phyloP scores from a whole-genome alignment of 192 early-diverging fungal genomes.

The Dimargaris xerosporica region DNA sequence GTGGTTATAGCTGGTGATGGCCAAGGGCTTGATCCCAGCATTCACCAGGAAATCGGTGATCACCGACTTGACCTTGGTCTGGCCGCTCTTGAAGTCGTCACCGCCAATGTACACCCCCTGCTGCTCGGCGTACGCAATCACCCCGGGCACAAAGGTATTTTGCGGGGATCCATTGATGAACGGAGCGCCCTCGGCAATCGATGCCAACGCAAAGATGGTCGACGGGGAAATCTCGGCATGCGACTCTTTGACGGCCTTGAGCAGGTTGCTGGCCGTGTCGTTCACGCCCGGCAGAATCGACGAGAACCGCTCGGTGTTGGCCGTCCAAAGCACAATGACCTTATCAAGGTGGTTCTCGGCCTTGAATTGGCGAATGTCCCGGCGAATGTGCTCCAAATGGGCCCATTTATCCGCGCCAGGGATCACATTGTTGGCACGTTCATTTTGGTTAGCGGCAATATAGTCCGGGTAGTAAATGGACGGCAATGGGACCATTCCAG shows the following conservation, averaged over 20 bases:
- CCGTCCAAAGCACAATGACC: constrained; percentile 96
- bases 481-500: constrained; percentile 69
- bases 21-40: constrained; percentile 95
- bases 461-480: constrained; percentile 99
- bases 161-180: constrained; percentile 99
- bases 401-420: constrained; percentile 69
- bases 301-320: constrained; percentile 89
- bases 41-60: constrained; percentile 97
- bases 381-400: constrained; percentile 84
- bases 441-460: constrained; percentile 96
- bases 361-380: constrained; percentile 96
- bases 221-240: constrained; percentile 91
- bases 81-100: constrained; percentile 99
- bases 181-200: constrained; percentile 85
- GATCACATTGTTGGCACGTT: constrained; percentile 88
- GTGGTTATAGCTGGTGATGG: constrained; percentile 95
- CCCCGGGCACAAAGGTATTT: constrained; percentile 98
- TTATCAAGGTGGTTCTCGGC: constrained; percentile 69
- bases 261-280: constrained; percentile 88
- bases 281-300: constrained; percentile 79
- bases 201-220: constrained; percentile 90
- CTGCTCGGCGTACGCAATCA: constrained; percentile 75
- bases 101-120: constrained; percentile 87
- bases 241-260: constrained; percentile 60
- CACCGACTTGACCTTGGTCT: constrained; percentile 99